These are phyloP conservation scores for Dacryopinax spathularia DNA, from an alignment of 768 basidiomycete genomes.

Conservation along the genomic window DNA sequence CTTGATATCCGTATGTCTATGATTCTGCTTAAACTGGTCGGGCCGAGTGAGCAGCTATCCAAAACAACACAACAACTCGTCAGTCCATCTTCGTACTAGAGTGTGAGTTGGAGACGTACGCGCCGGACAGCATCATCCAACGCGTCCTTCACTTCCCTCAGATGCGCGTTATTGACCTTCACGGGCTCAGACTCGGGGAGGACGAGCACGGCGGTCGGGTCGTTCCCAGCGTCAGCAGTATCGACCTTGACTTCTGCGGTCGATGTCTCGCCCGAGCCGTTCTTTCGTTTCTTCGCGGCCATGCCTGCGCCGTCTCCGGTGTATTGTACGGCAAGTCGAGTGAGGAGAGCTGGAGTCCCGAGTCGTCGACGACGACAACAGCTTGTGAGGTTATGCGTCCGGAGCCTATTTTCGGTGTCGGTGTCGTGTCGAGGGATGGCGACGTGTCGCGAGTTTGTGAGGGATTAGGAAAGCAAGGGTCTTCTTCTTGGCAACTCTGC, in stretches of 20 bases:
- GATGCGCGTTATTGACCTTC: conserved; percentile 39
- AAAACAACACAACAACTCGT: background rate
- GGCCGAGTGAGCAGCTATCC: conserved; percentile 62
- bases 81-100: background rate
- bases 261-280: background rate
- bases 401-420: background rate
- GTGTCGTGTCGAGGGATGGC: background rate
- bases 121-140: conserved; percentile 81
- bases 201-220: background rate
- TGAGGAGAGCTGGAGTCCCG: background rate
- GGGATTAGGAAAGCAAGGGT: background rate
- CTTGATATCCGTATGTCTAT: conserved; percentile 78
- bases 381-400: background rate
- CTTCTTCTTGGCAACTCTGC: no score
- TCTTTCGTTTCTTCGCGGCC: conserved; percentile 4
- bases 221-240: background rate
- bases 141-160: conserved; percentile 38
- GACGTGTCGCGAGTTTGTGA: background rate
- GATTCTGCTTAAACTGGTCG: conserved; percentile 70
- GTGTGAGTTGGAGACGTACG: conserved; percentile 33
- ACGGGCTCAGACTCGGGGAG: conserved; percentile 25
- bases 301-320: background rate
- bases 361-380: background rate
- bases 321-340: background rate
- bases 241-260: background rate